phyloP scores from a whole-genome alignment of 805 yeast species.

The Saccharomycopsis selenospora region DNA sequence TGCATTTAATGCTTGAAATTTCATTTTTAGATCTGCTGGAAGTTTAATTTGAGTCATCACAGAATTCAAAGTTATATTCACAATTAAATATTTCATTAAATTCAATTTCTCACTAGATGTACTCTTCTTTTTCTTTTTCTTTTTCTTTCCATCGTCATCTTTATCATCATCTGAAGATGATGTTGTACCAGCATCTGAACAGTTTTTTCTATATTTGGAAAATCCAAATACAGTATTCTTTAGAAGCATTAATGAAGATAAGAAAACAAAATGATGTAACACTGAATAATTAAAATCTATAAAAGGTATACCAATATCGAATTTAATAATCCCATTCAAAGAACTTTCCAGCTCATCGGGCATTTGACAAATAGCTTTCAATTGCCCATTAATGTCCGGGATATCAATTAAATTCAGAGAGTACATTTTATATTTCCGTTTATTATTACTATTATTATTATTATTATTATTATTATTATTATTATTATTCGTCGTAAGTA shows the following conservation, averaged over 20 bases:
- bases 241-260: conserved; percentile 40
- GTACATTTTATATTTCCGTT: conserved; percentile 14
- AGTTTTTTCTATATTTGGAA: conserved; percentile 23
- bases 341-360: neutral
- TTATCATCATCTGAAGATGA: no score
- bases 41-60: conserved; percentile 30
- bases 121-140: conserved; percentile 22
- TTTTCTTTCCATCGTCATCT: neutral
- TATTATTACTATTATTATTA: conserved; percentile 22
- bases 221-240: conserved; percentile 33
- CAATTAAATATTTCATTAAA: conserved; percentile 24
- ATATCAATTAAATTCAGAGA: neutral
- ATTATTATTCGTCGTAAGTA: no score
- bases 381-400: neutral
- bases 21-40: conserved; percentile 43
- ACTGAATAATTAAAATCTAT: conserved; percentile 32
- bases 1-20: conserved; percentile 35
- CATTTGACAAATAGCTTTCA: neutral
- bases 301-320: conserved; percentile 26
- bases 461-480: conserved; percentile 20
- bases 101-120: conserved; percentile 19
- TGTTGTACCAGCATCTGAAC: conserved; percentile 16
- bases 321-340: neutral
- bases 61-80: conserved; percentile 22
- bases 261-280: conserved; percentile 38